These are phyloP conservation scores for Vitis riparia DNA, from an alignment of 164 flowering plant genomes.

Conservation along the genomic window DNA sequence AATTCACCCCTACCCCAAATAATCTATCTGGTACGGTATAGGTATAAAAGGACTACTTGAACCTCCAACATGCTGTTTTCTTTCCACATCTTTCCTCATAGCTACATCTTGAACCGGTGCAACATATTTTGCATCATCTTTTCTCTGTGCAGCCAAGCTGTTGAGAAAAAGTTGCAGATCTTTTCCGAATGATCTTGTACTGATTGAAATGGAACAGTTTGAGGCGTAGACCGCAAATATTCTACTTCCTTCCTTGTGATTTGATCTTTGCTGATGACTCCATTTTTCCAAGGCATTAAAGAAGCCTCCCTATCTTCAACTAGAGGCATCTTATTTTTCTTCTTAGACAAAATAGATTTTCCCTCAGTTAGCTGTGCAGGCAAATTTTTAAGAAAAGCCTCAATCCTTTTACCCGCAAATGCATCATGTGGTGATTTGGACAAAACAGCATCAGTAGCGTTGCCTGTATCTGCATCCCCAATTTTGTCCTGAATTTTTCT, in stretches of 20 bases:
- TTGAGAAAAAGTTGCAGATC: conserved; percentile 23
- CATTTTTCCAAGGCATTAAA: conserved; percentile 11
- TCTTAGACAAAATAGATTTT: conserved; percentile 21
- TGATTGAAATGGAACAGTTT: conserved; percentile 8
- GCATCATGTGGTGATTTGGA: conserved; percentile 13
- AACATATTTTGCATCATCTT: conserved; percentile 8
- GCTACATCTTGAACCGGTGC: conserved; percentile 17
- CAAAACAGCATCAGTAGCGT: conserved; percentile 6
- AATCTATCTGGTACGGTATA: background rate
- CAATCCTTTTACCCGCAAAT: conserved; percentile 9
- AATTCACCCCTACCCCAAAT: background rate
- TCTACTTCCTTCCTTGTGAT: conserved; percentile 17
- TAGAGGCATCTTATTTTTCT: conserved; percentile 29
- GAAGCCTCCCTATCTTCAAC: conserved; percentile 17
- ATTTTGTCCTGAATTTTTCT: conserved; percentile 10
- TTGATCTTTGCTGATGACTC: conserved; percentile 15
- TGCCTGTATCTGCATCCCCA: conserved; percentile 14
- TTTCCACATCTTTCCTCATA: conserved; percentile 11
- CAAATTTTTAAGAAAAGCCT: conserved; percentile 18
- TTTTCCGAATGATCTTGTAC: conserved; percentile 18
- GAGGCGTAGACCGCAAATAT: conserved; percentile 5
- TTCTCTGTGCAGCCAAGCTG: conserved; percentile 16
- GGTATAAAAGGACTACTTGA: conserved; percentile 17
- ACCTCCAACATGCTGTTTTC: conserved; percentile 11
- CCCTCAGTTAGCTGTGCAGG: conserved; percentile 13